A percentile compares a stretch with the other conserved stretches of the same genome.
Evolutionary conservation across 2,329 filamentous ascomycete species (phyloP).

Genomic region (Cytospora piceicola): DNA sequence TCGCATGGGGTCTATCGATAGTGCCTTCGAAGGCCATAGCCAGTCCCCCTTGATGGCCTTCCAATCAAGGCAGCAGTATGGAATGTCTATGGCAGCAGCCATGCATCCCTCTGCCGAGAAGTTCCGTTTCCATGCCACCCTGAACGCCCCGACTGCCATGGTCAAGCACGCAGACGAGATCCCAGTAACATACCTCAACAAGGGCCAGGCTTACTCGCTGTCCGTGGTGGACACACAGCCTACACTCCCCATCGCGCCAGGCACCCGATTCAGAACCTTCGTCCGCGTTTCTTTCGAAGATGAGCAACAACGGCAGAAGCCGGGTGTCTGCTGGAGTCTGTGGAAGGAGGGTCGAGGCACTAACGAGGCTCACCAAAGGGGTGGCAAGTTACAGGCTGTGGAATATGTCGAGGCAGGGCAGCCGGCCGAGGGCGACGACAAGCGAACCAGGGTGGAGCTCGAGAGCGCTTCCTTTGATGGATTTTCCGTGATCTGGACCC

Average conservation of each 20-base stretch:
- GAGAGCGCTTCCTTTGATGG: conserved; percentile 87
- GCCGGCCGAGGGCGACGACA: conserved; percentile 64
- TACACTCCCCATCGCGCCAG: conserved; percentile 59
- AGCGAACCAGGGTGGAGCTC: conserved; percentile 69
- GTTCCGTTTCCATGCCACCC: conserved; percentile 86
- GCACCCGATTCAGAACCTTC: conserved; percentile 81
- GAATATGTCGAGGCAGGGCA: conserved; percentile 80
- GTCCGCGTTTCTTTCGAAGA: conserved; percentile 97
- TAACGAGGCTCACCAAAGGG: conserved; percentile 91
- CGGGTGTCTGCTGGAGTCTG: conserved; percentile 70
- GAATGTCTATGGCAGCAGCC: conserved; percentile 49
- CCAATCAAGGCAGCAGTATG: conserved; percentile 53
- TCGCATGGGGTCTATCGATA: conserved; percentile 60
- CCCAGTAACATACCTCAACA: conserved; percentile 97
- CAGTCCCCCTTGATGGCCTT: conserved; percentile 64
- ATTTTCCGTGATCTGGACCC: conserved; percentile 88
- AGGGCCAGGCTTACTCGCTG: conserved; percentile 91
- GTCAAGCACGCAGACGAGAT: conserved; percentile 88
- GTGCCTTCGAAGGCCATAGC: conserved; percentile 57
- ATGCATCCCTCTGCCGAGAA: conserved; percentile 64
- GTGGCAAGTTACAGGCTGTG: conserved; percentile 89
- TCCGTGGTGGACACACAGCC: conserved; percentile 79
- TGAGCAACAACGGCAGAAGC: conserved; percentile 85
- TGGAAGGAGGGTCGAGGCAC: conserved; percentile 97
- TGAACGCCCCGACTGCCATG: conserved; percentile 97